A percentile compares a stretch with the other conserved stretches of the same genome.
These are phyloP conservation scores for Arthrinium puccinioides DNA, from an alignment of 2,329 filamentous ascomycete genomes.

Conservation along the genomic window DNA sequence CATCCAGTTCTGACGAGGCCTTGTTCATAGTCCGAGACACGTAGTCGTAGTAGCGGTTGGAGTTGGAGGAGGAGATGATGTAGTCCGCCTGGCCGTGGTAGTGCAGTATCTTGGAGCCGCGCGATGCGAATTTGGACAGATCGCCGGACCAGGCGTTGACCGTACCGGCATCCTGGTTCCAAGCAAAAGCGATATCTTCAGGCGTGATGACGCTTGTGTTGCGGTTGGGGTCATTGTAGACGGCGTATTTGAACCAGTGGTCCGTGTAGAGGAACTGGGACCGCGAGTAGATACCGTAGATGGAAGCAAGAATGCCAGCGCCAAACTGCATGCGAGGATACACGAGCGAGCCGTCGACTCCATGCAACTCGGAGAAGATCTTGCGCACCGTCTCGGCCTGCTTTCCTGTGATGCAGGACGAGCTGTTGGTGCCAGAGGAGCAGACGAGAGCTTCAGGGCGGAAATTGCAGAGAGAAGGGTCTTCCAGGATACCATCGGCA, in stretches of 20 bases:
- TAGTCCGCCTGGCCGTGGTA: slow-evolving; percentile 36
- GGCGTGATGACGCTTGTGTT: slow-evolving; percentile 27
- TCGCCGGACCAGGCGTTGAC: slow-evolving; percentile 24
- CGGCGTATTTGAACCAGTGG: slow-evolving; percentile 41
- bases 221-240: slow-evolving; percentile 37
- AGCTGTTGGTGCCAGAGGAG: slow-evolving; percentile 14
- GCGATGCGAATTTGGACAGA: slow-evolving; percentile 24
- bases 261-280: slow-evolving; percentile 32
- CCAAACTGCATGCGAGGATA: slow-evolving; percentile 45
- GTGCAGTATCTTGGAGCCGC: slow-evolving; percentile 36
- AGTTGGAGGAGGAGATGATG: slow-evolving; percentile 35
- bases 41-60: slow-evolving; percentile 39
- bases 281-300: slow-evolving; percentile 24
- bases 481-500: slow-evolving; percentile 30
- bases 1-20: slow-evolving; percentile 24
- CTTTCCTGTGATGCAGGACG: slow-evolving; percentile 2
- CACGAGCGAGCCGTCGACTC: slow-evolving; percentile 29
- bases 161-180: slow-evolving; percentile 12
- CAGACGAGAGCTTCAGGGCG: slow-evolving; percentile 25
- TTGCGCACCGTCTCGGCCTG: slow-evolving; percentile 8
- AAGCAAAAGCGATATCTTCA: slow-evolving; percentile 23
- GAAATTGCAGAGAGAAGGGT: slow-evolving; percentile 29
- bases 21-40: slow-evolving; percentile 33
- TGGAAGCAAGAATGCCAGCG: slow-evolving; percentile 24
- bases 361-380: slow-evolving; percentile 5